These are phyloP conservation scores for Fusarium nurragi DNA, from an alignment of 2,329 filamentous ascomycete species.

Conservation along the genomic window DNA sequence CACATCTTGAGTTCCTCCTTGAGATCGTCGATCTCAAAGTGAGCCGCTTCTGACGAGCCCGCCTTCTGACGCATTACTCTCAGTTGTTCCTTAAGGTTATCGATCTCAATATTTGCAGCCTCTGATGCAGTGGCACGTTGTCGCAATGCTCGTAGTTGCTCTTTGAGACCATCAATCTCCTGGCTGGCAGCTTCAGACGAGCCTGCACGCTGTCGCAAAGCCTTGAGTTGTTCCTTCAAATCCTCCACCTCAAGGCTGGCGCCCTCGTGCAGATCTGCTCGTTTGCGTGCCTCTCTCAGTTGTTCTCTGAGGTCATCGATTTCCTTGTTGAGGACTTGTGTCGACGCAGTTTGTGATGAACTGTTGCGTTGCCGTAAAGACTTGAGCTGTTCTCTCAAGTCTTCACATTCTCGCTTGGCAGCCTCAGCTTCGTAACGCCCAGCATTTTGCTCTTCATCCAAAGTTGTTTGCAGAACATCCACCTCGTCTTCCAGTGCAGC, in stretches of 20 bases:
- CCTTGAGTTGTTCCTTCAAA: conserved; percentile 36
- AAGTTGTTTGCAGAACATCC: conserved; percentile 69
- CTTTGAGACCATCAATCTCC: conserved; percentile 47
- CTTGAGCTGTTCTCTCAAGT: conserved; percentile 35
- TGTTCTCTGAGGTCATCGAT: conserved; percentile 40
- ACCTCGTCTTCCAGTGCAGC: conserved; percentile 78
- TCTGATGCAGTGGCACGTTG: conserved; percentile 10
- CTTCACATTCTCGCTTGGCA: conserved; percentile 56
- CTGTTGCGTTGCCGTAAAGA: conserved; percentile 43
- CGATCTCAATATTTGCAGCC: conserved; percentile 53
- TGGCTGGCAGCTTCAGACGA: conserved; percentile 48
- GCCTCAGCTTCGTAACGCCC: conserved; percentile 52
- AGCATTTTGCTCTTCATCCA: conserved; percentile 42
- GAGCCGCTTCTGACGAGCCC: conserved; percentile 41
- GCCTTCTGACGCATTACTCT: conserved; percentile 40
- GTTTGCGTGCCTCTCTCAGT: conserved; percentile 41
- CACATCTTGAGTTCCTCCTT: conserved; percentile 45
- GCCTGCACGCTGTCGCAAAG: conserved; percentile 36
- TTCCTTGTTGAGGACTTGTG: conserved; percentile 43
- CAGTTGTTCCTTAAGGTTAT: conserved; percentile 30
- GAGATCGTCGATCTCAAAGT: conserved; percentile 28
- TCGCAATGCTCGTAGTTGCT: conserved; percentile 19
- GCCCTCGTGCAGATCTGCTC: conserved; percentile 37
- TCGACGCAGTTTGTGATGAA: conserved; percentile 27
- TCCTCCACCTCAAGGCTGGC: conserved; percentile 45